Conservation (phyloP, 495 filamentous ascomycete species). For the Daldinia caldariorum region DNA sequence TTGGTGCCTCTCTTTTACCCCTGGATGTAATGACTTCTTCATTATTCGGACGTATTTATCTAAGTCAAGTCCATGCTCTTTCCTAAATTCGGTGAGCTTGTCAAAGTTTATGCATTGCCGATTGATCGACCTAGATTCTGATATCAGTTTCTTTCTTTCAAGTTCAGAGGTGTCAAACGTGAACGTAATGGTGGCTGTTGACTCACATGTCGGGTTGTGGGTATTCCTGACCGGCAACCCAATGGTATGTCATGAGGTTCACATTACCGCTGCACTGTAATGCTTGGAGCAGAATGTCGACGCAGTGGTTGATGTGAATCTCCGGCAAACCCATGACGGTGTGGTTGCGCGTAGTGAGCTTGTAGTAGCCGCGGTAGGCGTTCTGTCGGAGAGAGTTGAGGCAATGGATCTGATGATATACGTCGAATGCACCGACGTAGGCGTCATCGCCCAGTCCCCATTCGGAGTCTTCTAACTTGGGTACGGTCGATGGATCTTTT, state of each 20-base stretch:
- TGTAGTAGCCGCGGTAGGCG: slow-evolving; percentile 49
- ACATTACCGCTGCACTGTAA: slow-evolving; percentile 50
- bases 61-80: slow-evolving; percentile 34
- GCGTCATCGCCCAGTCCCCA: slow-evolving; percentile 52
- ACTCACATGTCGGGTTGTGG: slow-evolving; percentile 55
- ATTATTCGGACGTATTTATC: slow-evolving; percentile 36
- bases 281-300: slow-evolving; percentile 51
- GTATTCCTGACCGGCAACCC: slow-evolving; percentile 48
- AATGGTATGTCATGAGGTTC: slow-evolving; percentile 49
- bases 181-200: not conserved
- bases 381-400: slow-evolving; percentile 49
- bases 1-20: slow-evolving; percentile 35
- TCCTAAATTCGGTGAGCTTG: slow-evolving; percentile 33
- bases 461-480: slow-evolving; percentile 46
- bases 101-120: slow-evolving; percentile 38
- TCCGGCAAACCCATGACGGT: slow-evolving; percentile 29
- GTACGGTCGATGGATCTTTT: slow-evolving; percentile 50
- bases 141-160: slow-evolving; percentile 4
- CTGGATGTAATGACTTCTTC: slow-evolving; percentile 38
- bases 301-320: slow-evolving; percentile 49
- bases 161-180: not conserved
- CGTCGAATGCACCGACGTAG: slow-evolving; percentile 49
- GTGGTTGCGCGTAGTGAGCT: slow-evolving; percentile 31
- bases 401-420: slow-evolving; percentile 53
- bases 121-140: slow-evolving; percentile 33